A percentile compares a stretch with the other conserved stretches of the same genome.
These are phyloP conservation scores for Colletotrichum godetiae DNA, from an alignment of 2,329 filamentous ascomycete genomes.

Conservation along the genomic window DNA sequence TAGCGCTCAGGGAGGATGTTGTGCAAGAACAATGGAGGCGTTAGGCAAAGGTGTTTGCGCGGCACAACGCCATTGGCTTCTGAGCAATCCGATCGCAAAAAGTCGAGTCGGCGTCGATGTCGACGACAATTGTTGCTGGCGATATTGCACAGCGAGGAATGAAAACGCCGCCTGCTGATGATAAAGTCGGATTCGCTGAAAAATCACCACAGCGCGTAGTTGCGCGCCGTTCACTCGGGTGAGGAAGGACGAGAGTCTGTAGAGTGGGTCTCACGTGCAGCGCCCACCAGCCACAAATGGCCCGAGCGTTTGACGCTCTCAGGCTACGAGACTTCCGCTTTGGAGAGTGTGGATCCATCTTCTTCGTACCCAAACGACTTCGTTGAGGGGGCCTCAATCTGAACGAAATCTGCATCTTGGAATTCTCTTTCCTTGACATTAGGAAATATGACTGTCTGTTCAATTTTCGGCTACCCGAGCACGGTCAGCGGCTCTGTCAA, in stretches of 20 bases:
- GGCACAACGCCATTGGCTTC: constrained; percentile 18
- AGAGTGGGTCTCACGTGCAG: constrained; percentile 38
- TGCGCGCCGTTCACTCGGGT: constrained; percentile 30
- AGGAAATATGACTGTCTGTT: background rate
- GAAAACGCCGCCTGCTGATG: constrained; percentile 10
- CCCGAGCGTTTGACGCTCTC: constrained; percentile 4
- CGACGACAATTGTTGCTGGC: constrained; percentile 9
- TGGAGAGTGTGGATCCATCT: background rate
- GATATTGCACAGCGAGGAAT: constrained; percentile 13
- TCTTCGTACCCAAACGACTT: background rate
- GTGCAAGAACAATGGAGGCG: constrained; percentile 30
- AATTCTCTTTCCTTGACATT: background rate
- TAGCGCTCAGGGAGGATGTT: constrained; percentile 22
- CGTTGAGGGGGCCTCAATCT: constrained; percentile 2
- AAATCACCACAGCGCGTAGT: constrained; percentile 33
- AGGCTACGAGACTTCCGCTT: constrained; percentile 15
- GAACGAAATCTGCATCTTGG: background rate
- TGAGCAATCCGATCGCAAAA: constrained; percentile 8
- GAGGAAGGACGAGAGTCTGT: constrained; percentile 27
- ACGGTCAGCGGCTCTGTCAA: constrained; percentile 16
- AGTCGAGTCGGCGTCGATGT: background rate
- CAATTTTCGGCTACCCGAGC: background rate
- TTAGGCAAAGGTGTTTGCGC: constrained; percentile 18
- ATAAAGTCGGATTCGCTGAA: constrained; percentile 29
- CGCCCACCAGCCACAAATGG: constrained; percentile 33